Base-by-base conservation (phyloP, 2,329 filamentous ascomycete genomes). In the Curvularia hawaiiensis region DNA sequence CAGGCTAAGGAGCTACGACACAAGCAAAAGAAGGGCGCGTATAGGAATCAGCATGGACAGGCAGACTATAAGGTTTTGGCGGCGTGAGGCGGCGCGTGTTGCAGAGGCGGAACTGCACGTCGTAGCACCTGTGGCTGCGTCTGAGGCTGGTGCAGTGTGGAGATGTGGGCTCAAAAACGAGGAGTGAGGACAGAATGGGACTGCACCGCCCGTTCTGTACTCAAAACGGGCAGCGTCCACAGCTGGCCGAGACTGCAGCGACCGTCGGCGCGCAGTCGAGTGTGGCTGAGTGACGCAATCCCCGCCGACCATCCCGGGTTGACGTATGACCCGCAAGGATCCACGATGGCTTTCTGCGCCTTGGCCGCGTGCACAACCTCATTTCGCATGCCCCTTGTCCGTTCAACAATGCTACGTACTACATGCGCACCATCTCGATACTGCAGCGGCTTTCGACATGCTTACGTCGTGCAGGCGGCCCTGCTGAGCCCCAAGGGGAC, bases 81-180 rank as follows among this genome's bases (percentile, higher is more conserved):
- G 51, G 48, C 31, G 51, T n/a, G 20, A 49, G 43, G 51, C 60
- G 66, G 69, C 66, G 68, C 68, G 70, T 69, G 65, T 63, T 65
- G 69, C 68, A 70, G 67, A 66, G 59, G 22, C 58, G 60, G 62
- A 58, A 62, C 53, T 47, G 24, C 61, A 60, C 45, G 35, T 35
- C 49, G 40, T 38, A 31, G 59, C 40, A n/a, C 20, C 44, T 69
- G 67, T 68, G 68, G 69, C 68, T 64, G 66, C 53, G 60, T 52
- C 58, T 69, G 64, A 65, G 66, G 66, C 64, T 69, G 56, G 46
- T 59, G 58, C 55, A 52, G 39, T 59, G 62, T 61, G 54, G 55
- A 60, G 41, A 51, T 49, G 56, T 57, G 50, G 52, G 53, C 54
- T 41, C 51, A 40, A 47, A 52, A 44, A 48, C 56, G 44, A 54